Conservation (phyloP, 148 eudicot genomes). For the Salicornia ramosissima region DNA sequence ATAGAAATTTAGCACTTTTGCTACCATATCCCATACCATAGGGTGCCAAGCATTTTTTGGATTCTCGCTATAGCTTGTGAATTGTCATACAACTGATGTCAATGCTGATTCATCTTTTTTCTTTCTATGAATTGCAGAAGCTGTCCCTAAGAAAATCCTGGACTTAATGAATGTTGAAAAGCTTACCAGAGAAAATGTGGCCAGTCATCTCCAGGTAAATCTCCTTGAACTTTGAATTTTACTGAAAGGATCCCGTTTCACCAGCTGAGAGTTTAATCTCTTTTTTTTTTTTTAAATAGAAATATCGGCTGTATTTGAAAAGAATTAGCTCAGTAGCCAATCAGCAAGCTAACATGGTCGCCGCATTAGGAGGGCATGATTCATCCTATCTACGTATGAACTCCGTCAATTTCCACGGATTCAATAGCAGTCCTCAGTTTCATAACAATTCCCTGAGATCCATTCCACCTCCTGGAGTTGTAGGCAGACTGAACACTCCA, state of each 20-base stretch:
- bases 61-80: no score
- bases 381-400: constrained; percentile 38
- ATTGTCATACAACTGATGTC: no score
- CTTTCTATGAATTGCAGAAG: constrained; percentile 37
- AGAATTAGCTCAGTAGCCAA: constrained; percentile 49
- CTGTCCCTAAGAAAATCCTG: constrained; percentile 68
- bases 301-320: constrained; percentile 61
- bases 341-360: constrained; percentile 61
- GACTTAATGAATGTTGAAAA: constrained; percentile 66
- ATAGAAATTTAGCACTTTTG: no score
- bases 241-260: background rate
- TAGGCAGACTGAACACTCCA: constrained; percentile 49
- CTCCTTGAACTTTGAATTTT: background rate
- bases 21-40: no score
- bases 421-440: constrained; percentile 29
- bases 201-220: constrained; percentile 72
- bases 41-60: no score
- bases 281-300: constrained; percentile 32
- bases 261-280: constrained; percentile 2
- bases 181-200: constrained; percentile 66
- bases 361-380: constrained; percentile 51
- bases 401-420: constrained; percentile 36
- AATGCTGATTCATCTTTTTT: background rate
- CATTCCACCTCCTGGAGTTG: constrained; percentile 36
- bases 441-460: constrained; percentile 39